A percentile compares a stretch with the other conserved stretches of the same genome.
Evolutionary conservation across 768 basidiomycete species (phyloP).

Genomic region (Mycena polygramma): DNA sequence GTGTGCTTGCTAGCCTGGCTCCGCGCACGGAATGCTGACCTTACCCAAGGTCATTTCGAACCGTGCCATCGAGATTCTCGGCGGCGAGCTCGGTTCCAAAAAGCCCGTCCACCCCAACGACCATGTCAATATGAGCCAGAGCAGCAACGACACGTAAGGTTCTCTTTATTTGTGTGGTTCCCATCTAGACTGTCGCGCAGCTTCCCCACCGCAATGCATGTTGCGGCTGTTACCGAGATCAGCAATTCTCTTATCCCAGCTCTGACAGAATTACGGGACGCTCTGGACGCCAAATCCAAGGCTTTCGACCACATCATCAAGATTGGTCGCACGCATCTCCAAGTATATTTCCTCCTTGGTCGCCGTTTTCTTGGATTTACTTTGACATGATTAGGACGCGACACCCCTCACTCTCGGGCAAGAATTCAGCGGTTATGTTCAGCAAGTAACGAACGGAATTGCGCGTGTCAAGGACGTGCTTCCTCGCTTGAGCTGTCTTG

Average conservation of each 20-base stretch:
- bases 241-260: conserved; percentile 86
- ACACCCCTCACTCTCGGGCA: conserved; percentile 98
- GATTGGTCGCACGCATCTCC: conserved; percentile 97
- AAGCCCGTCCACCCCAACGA: conserved; percentile 99
- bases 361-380: not conserved
- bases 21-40: not conserved
- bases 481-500: conserved; percentile 89
- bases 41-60: conserved; percentile 90
- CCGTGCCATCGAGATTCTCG: conserved; percentile 96
- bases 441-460: conserved; percentile 93
- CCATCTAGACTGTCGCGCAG: conserved; percentile 53
- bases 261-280: conserved; percentile 84
- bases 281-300: conserved; percentile 84
- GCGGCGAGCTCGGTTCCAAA: conserved; percentile 95
- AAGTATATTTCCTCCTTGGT: conserved; percentile 55
- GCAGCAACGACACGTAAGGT: conserved; percentile 94
- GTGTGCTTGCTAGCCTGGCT: conserved; percentile 49
- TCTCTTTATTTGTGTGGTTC: not conserved
- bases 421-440: conserved; percentile 98
- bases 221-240: conserved; percentile 94
- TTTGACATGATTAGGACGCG: conserved; percentile 75
- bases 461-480: conserved; percentile 84
- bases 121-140: conserved; percentile 99
- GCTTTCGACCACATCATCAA: conserved; percentile 95
- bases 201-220: conserved; percentile 99